Percentiles rank a stretch among this genome's conserved stretches.
Evolutionary conservation across 805 yeast species (phyloP).

Genomic region (Spathaspora passalidarum): DNA sequence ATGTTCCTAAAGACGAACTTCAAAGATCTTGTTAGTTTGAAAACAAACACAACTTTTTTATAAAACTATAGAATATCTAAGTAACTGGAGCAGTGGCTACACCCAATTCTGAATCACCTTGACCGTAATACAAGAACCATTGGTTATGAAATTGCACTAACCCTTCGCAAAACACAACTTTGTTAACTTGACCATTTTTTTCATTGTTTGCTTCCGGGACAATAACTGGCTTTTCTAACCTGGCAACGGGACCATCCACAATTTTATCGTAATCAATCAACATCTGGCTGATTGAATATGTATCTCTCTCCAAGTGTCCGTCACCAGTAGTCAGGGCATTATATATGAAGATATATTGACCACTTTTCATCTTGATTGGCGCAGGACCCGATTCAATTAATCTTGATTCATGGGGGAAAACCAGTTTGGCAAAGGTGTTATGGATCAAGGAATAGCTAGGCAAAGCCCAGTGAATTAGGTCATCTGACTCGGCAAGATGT

Average conservation of each 20-base stretch:
- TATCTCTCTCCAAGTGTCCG: conserved; percentile 23
- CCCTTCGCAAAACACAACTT: conserved; percentile 43
- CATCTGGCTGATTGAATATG: conserved; percentile 39
- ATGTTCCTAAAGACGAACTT: no score
- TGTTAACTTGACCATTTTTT: conserved; percentile 36
- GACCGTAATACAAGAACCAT: conserved; percentile 43
- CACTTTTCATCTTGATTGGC: conserved; percentile 32
- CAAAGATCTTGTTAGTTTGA: no score
- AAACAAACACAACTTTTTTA: no score
- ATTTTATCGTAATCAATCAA: conserved; percentile 38
- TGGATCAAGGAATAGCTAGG: conserved; percentile 13
- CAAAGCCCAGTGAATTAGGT: conserved; percentile 32
- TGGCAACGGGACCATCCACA: conserved; percentile 32
- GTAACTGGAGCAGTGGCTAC: conserved; percentile 31
- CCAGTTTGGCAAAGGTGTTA: conserved; percentile 25
- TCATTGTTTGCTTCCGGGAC: conserved; percentile 34
- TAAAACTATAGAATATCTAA: background rate
- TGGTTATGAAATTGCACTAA: conserved; percentile 39
- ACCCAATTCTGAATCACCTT: conserved; percentile 41
- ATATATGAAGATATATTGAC: conserved; percentile 35
- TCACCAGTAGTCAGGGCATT: conserved; percentile 39
- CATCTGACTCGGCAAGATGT: conserved; percentile 34
- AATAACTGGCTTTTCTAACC: conserved; percentile 34
- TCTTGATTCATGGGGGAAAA: conserved; percentile 29
- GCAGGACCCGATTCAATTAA: conserved; percentile 43